A percentile compares a stretch with the other conserved stretches of the same genome.
These are phyloP conservation scores for Didymella glomerata DNA, from an alignment of 2,329 filamentous ascomycete species.

Conservation along the genomic window DNA sequence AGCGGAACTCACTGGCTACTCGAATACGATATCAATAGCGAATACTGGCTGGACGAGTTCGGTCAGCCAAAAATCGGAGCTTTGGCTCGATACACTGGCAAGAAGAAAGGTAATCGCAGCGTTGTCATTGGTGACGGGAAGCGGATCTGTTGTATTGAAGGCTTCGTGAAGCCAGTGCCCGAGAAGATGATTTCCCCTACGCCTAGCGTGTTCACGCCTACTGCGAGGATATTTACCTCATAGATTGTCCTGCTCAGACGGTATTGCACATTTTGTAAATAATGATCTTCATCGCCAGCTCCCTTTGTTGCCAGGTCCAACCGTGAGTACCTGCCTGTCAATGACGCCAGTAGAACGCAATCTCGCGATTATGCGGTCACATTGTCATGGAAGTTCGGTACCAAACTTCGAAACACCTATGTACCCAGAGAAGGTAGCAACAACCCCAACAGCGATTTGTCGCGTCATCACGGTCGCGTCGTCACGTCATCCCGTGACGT, in stretches of 20 bases:
- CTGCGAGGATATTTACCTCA: background rate
- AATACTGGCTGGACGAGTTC: constrained; percentile 3
- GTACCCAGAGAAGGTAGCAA: background rate
- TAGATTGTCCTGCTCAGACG: background rate
- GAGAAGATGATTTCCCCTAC: background rate
- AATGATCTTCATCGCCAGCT: background rate
- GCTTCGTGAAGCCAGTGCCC: background rate
- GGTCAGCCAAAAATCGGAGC: background rate
- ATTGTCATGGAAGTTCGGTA: background rate
- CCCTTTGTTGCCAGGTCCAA: background rate
- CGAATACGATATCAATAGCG: constrained; percentile 11
- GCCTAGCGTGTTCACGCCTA: background rate
- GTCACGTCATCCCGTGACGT: constrained; percentile 15
- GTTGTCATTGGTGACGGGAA: constrained; percentile 3
- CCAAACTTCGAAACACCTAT: background rate
- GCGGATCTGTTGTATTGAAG: constrained; percentile 9
- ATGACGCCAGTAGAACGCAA: constrained; percentile 1
- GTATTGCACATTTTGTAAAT: too few species aligned
- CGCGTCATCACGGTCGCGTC: constrained; percentile 9
- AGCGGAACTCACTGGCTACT: constrained; percentile 13
- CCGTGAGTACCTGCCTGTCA: background rate
- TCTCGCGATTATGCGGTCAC: background rate
- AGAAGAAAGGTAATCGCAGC: constrained; percentile 2
- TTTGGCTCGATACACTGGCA: background rate
- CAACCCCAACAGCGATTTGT: background rate